A percentile compares a stretch with the other conserved stretches of the same genome.
Evolutionary conservation across 148 eudicot species (phyloP).

Genomic region (Chenopodium berlandieri): DNA sequence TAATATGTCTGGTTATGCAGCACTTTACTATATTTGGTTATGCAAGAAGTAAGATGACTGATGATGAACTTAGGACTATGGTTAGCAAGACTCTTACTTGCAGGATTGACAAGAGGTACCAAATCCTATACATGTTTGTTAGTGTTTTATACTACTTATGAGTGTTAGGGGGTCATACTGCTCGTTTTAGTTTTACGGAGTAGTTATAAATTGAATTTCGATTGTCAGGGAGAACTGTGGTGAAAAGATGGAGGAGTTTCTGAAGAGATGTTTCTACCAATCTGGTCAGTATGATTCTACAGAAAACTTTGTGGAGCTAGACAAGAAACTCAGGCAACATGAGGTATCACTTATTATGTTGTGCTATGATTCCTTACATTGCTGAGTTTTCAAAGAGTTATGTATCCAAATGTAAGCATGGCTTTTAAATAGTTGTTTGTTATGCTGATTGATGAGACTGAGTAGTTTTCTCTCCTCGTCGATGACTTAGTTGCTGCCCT

Average conservation of each 20-base stretch:
- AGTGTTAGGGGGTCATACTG: not conserved
- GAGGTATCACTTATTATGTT: constrained; percentile 48
- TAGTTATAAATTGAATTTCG: not conserved
- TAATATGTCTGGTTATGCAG: constrained; percentile 41
- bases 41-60: constrained; percentile 98
- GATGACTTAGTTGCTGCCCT: not conserved
- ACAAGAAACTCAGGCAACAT: constrained; percentile 73
- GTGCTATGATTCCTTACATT: not conserved
- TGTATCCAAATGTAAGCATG: not conserved
- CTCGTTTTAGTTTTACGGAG: not conserved
- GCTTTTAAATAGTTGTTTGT: not conserved
- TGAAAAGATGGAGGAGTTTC: constrained; percentile 90
- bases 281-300: constrained; percentile 82
- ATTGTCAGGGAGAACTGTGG: constrained; percentile 75
- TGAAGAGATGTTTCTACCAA: constrained; percentile 80
- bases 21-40: constrained; percentile 93
- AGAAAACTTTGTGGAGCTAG: constrained; percentile 63
- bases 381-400: not conserved
- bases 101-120: constrained; percentile 90
- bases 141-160: not conserved
- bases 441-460: not conserved
- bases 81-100: constrained; percentile 96
- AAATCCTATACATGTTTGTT: not conserved
- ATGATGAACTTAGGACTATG: constrained; percentile 85
- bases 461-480: not conserved